Conservation (phyloP, 306 rosid genomes). For the Fagus crenata region DNA sequence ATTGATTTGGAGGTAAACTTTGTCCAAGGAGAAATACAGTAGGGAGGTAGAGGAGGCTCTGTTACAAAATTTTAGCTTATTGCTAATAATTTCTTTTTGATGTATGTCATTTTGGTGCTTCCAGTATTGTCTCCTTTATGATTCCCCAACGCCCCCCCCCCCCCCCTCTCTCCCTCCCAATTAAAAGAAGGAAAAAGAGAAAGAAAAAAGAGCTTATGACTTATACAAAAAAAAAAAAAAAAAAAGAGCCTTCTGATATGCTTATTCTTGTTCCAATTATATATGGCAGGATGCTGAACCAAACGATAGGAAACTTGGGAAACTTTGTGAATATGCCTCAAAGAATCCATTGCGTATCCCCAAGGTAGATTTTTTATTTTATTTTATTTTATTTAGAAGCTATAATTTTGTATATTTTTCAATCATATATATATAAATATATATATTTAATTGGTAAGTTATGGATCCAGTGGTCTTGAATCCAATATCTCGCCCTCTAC, state of each 20-base stretch:
- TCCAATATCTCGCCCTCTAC: too few relatives aligned
- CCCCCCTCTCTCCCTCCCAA: background rate
- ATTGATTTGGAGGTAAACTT: background rate
- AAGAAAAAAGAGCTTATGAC: background rate
- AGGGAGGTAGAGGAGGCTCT: background rate
- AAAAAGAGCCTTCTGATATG: background rate
- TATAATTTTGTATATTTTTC: slow-evolving; percentile 2
- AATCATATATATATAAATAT: background rate
- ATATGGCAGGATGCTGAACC: slow-evolving; percentile 51
- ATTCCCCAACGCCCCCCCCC: background rate
- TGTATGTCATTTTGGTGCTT: background rate
- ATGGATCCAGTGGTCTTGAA: too few relatives aligned
- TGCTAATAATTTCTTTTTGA: background rate
- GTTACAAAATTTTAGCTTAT: background rate
- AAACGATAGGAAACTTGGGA: slow-evolving; percentile 51
- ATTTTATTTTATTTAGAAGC: background rate
- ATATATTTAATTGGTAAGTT: too few relatives aligned
- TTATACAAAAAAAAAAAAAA: background rate
- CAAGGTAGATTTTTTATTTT: slow-evolving; percentile 31
- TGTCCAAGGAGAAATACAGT: slow-evolving; percentile 1
- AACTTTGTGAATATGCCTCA: slow-evolving; percentile 57
- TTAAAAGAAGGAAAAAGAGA: background rate
- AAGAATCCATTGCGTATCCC: slow-evolving; percentile 61
- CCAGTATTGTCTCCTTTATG: too few relatives aligned
- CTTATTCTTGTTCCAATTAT: slow-evolving; percentile 11